Percentiles rank a stretch among this genome's conserved stretches.
phyloP scores from a whole-genome alignment of 208 protist species.

The Leishmania martiniquensis region DNA sequence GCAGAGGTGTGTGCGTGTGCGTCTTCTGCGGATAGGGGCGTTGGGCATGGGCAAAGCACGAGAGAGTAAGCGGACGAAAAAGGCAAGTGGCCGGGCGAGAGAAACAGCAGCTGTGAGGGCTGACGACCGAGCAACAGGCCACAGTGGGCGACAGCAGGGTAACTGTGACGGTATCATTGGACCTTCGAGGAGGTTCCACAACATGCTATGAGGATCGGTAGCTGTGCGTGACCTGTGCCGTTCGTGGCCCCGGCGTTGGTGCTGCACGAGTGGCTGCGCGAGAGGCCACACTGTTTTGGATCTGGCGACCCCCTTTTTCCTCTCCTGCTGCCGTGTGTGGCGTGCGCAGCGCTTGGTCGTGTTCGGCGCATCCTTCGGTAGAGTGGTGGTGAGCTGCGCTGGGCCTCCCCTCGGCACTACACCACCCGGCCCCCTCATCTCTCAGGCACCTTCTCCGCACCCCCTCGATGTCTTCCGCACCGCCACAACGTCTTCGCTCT shows the following conservation, averaged over 20 bases:
- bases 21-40: not conserved
- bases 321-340: not conserved
- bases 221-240: not conserved
- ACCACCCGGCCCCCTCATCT: not conserved
- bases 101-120: no score
- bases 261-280: not conserved
- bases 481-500: no score
- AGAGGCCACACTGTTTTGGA: not conserved
- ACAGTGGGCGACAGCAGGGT: no score
- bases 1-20: not conserved
- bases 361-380: not conserved
- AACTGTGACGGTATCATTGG: not conserved
- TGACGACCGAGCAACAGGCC: no score
- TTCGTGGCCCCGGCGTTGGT: not conserved
- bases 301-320: not conserved
- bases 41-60: no score
- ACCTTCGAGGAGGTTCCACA: not conserved
- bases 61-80: no score
- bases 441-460: no score
- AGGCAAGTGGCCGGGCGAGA: no score
- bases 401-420: not conserved
- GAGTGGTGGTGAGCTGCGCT: not conserved
- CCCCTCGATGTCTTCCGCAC: no score
- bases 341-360: not conserved
- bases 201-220: not conserved